Evolutionary conservation across 352 stramenopile species (phyloP).

Genomic region (Globisporangium mamillatum): DNA sequence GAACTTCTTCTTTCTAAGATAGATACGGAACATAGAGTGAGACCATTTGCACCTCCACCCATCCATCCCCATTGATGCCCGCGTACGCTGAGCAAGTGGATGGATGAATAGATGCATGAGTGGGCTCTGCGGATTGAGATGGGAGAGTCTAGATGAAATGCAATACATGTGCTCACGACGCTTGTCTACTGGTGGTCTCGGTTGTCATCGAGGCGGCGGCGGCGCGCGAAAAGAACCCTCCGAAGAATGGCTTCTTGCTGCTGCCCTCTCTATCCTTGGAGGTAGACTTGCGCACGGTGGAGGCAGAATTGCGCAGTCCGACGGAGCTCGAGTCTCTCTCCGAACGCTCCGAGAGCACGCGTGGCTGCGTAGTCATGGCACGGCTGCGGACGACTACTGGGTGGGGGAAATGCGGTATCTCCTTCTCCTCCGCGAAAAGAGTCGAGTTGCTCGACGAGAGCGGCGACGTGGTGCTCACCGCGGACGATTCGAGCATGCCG

Average conservation of each 20-base stretch:
- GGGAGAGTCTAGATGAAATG: conserved; percentile 1
- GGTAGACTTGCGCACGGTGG: conserved; percentile 22
- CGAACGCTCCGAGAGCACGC: conserved; percentile 1
- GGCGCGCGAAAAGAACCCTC: conserved; percentile 34
- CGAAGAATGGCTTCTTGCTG: conserved; percentile 38
- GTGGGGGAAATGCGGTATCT: neutral
- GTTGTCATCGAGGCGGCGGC: neutral
- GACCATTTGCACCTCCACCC: neutral
- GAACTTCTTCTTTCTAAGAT: conserved; percentile 10
- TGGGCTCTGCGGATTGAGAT: neutral
- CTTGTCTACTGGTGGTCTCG: neutral
- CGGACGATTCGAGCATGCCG: conserved; percentile 13
- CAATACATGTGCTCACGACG: neutral
- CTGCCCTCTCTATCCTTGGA: conserved; percentile 13
- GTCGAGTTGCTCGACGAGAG: conserved; percentile 18
- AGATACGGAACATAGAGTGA: conserved; percentile 12
- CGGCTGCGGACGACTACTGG: neutral
- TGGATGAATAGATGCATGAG: neutral
- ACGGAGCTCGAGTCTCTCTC: conserved; percentile 7
- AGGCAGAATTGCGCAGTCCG: conserved; percentile 11
- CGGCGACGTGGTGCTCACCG: conserved; percentile 17
- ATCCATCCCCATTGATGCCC: neutral
- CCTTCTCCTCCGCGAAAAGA: conserved; percentile 10
- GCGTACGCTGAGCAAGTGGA: neutral
- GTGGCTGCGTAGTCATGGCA: conserved; percentile 18